These are phyloP conservation scores for Erigeron philadelphicus DNA, from an alignment of 140 eudicot genomes.

Conservation along the genomic window DNA sequence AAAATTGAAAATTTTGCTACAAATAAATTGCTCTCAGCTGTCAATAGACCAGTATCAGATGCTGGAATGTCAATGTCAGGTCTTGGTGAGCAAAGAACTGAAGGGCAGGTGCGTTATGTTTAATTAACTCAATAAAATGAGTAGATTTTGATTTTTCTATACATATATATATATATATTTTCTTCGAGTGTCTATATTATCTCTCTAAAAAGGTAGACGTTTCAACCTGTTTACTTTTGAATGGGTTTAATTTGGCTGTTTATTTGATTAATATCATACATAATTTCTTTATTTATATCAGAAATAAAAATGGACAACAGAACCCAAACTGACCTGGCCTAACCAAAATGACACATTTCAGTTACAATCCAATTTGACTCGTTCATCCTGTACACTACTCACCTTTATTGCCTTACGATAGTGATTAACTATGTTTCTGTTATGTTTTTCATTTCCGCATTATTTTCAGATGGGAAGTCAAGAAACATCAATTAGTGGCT, in stretches of 20 bases:
- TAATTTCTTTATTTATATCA: neutral
- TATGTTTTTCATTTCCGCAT: too few species aligned
- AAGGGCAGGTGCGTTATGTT: constrained; percentile 49
- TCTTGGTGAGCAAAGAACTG: constrained; percentile 44
- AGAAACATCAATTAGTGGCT: constrained; percentile 82
- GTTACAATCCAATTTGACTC: neutral
- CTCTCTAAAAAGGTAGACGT: neutral
- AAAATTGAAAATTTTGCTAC: constrained; percentile 74
- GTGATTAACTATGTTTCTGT: too few species aligned
- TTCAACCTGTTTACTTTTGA: neutral
- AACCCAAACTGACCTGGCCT: neutral
- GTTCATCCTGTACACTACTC: neutral
- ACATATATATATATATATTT: neutral
- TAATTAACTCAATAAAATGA: neutral
- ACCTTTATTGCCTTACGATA: neutral
- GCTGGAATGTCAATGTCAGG: constrained; percentile 34
- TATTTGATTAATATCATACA: neutral
- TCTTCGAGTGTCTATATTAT: neutral
- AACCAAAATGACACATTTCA: neutral
- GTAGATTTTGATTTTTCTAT: neutral
- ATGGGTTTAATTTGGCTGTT: neutral
- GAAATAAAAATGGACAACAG: neutral
- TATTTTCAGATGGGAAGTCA: constrained; percentile 51
- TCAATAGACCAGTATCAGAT: constrained; percentile 42
- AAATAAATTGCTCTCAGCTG: constrained; percentile 66